Conservation (phyloP, 2,329 filamentous ascomycete species). For the Alternaria ethzedia region DNA sequence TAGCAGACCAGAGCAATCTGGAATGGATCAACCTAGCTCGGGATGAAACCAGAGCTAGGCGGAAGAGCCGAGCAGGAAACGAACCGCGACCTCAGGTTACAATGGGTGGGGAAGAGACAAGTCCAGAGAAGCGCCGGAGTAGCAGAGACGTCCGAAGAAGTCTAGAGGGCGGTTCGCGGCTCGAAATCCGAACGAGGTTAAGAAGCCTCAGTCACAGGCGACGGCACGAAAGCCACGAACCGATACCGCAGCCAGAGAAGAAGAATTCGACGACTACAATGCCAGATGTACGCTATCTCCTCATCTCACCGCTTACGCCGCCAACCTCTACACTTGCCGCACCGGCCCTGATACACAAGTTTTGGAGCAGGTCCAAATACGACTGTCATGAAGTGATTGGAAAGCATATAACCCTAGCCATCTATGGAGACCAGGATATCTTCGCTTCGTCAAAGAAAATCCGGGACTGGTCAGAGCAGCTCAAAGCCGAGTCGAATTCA, state of each 20-base stretch:
- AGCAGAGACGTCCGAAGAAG: slow-evolving; percentile 50
- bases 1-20: slow-evolving; percentile 68
- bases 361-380: slow-evolving; percentile 32
- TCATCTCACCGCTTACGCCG: slow-evolving; percentile 56
- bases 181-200: slow-evolving; percentile 42
- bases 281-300: slow-evolving; percentile 48
- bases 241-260: slow-evolving; percentile 8
- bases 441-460: slow-evolving; percentile 74
- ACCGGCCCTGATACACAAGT: slow-evolving; percentile 35
- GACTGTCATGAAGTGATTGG: slow-evolving; percentile 25
- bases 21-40: slow-evolving; percentile 46
- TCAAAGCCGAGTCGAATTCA: slow-evolving; percentile 48
- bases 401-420: slow-evolving; percentile 61
- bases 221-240: slow-evolving; percentile 11
- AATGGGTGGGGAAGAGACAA: slow-evolving; percentile 58
- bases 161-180: slow-evolving; percentile 38
- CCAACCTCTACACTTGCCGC: slow-evolving; percentile 50
- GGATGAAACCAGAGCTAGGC: slow-evolving; percentile 25
- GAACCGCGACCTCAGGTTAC: slow-evolving; percentile 36
- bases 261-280: slow-evolving; percentile 11
- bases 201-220: slow-evolving; percentile 39
- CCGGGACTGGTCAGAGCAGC: slow-evolving; percentile 67
- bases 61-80: slow-evolving; percentile 35
- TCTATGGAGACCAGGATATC: slow-evolving; percentile 77
- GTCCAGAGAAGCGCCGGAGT: slow-evolving; percentile 45